Percentiles rank a stretch among this genome's conserved stretches.
phyloP scores from a whole-genome alignment of 148 eudicot species.

The Mesembryanthemum crystallinum region DNA sequence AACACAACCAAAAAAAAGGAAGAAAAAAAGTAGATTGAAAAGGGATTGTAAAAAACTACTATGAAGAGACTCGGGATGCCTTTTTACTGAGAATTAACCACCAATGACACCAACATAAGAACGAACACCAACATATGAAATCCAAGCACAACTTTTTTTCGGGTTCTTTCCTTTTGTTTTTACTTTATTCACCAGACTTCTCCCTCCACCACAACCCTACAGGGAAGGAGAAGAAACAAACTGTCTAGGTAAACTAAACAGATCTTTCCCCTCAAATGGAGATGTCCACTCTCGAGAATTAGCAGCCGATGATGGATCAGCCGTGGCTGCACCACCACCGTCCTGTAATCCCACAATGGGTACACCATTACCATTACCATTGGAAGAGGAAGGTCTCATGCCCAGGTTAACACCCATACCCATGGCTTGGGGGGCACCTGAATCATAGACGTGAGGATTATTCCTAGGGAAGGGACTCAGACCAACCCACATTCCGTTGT shows the following conservation, averaged over 20 bases:
- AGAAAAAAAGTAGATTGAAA: too few relatives aligned
- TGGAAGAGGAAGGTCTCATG: conserved; percentile 51
- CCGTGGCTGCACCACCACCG: conserved; percentile 34
- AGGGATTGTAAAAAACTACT: too few relatives aligned
- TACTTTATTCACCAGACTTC: conserved; percentile 41
- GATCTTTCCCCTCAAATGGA: conserved; percentile 88
- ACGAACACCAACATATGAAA: conserved; percentile 46
- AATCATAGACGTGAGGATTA: conserved; percentile 32
- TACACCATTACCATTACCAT: conserved; percentile 47
- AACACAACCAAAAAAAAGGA: neutral
- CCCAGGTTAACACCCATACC: conserved; percentile 38
- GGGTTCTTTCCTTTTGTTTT: conserved; percentile 17
- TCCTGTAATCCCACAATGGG: conserved; percentile 53
- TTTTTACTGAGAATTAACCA: conserved; percentile 33
- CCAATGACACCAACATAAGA: conserved; percentile 35
- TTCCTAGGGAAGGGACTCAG: conserved; percentile 36
- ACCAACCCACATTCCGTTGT: conserved; percentile 48
- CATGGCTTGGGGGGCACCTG: conserved; percentile 27
- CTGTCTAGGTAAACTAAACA: conserved; percentile 89
- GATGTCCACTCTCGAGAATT: conserved; percentile 87
- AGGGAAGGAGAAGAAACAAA: conserved; percentile 94
- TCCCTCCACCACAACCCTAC: conserved; percentile 44
- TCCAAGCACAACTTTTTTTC: conserved; percentile 42
- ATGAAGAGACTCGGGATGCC: conserved; percentile 15
- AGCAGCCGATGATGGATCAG: conserved; percentile 46